Conservation (phyloP, 2,329 filamentous ascomycete species). For the Myriangium duriaei region DNA sequence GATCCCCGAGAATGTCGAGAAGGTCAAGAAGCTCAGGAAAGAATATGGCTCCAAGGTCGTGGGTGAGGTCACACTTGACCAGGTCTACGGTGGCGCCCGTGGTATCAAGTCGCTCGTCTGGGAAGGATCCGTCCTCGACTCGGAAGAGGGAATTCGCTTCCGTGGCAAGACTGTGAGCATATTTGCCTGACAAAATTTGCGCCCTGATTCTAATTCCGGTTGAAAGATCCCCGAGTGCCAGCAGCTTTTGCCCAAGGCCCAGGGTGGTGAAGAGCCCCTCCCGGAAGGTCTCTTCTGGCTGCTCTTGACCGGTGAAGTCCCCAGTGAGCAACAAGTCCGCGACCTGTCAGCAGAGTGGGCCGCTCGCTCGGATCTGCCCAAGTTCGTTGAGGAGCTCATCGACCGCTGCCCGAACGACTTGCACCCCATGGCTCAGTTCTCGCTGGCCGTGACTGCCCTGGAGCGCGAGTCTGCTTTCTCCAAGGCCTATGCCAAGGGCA, state of each 20-base stretch:
- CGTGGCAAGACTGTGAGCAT: constrained; percentile 72
- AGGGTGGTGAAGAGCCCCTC: constrained; percentile 90
- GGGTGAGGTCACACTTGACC: constrained; percentile 96
- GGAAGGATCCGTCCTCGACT: constrained; percentile 96
- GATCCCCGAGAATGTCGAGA: constrained; percentile 91
- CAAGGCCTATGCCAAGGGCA: constrained; percentile 97
- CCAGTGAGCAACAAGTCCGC: constrained; percentile 94
- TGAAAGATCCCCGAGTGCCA: constrained; percentile 87
- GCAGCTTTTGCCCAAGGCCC: constrained; percentile 90
- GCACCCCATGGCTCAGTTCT: constrained; percentile 99
- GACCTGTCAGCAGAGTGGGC: constrained; percentile 98
- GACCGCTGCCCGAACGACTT: constrained; percentile 98
- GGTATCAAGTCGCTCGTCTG: constrained; percentile 98
- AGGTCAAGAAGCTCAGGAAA: constrained; percentile 97
- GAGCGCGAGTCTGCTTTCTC: constrained; percentile 97
- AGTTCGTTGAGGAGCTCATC: constrained; percentile 98
- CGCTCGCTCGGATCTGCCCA: constrained; percentile 89
- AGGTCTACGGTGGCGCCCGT: constrained; percentile 98
- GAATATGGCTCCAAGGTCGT: constrained; percentile 91
- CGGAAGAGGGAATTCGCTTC: constrained; percentile 99
- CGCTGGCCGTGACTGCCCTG: constrained; percentile 89
- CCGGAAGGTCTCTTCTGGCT: constrained; percentile 99
- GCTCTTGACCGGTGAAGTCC: constrained; percentile 93
- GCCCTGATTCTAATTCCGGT: constrained; percentile 2
- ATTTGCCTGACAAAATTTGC: neutral